Base-by-base conservation (phyloP, 305 asterid genomes). In the Stenogyne calaminthoides region DNA sequence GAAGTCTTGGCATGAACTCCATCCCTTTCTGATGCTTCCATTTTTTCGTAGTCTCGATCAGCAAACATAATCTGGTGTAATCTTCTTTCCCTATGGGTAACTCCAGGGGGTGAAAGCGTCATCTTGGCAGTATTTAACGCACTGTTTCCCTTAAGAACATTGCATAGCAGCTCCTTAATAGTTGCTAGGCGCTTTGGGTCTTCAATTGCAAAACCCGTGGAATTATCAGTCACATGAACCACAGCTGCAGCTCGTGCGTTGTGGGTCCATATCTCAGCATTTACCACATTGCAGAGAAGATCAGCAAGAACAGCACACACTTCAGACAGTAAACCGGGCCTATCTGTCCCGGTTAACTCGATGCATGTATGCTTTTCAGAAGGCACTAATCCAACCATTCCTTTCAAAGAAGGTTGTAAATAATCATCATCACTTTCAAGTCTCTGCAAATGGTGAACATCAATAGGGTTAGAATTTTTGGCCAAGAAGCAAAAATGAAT, bases 41-140 rank as follows among this genome's bases (percentile, higher is more conserved):
- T 76, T 57, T 77, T 88, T 70, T 85, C 86, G 72, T 85, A 87
- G 81, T 90, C 96, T 61, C 95, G 79, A 80, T 87, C 96, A 39
- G 88, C 95, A 82, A 88, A 87, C 95, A 88, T 90, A 59, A 90
- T 88, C 82, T 90, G 96, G 81, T 90, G 96, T 74, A 88, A 81
- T 76, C 96, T 88, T 83, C 93, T 88, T 77, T 85, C 88, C 80
- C 95, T 77, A 67, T 87, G 95, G 16, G 88, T 86, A 67, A 73
- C 75, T 19, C 91, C 95, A 7, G 92, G 88, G 49, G 91, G 82
- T 14, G 96, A 84, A 72, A 88, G 91, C 54, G 85, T 76, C 91
- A 83, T 87, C 75, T 76, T 87, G 51, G 96, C 91, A 6, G 87
- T 77, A 62, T 82, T 86, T 37, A 77, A 63, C 84, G 83, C 92